Evolutionary conservation across 2,329 filamentous ascomycete genomes (phyloP), one percentile per base, ranked within the genome.

Genomic region (Colletotrichum nymphaeae): DNA sequence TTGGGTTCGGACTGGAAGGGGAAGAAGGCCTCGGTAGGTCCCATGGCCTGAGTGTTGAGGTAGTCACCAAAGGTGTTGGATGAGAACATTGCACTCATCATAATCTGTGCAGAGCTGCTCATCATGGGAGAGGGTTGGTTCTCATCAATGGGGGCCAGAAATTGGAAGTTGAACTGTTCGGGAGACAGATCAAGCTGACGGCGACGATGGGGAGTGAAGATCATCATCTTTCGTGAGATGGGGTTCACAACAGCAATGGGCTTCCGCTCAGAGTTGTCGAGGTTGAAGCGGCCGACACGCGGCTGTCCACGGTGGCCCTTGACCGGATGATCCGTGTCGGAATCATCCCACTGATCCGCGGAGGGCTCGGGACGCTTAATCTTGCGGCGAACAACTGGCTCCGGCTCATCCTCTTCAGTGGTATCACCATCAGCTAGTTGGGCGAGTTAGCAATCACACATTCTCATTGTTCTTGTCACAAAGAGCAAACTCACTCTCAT

Each of bases 1-100:
- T 89, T 87, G 66, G 89, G 87, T 74, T 93, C 91, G 14, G 89
- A 88, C 12, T 88, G 87, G 67, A 92, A 91, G 5, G 93, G 90
- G 78, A 93, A 95, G 81, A 95, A 95, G 8, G 93, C 93, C 81
- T 95, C 93, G 0, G 91, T 88, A 2, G 93, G 92, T 1, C 93
- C 93, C 78, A 94, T 87, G n/a, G 91, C 87, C 78, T 93, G 91
- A 5, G 89, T 90, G 75, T 88, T 88, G 81, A 91, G 84, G 71
- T 88, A 88, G 77, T 90, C 88, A 55, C 87, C 88, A 76, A 89
- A 88, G 0, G 87, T 86, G 74, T 87, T 87, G 68, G 85, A 86
- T 1, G 88, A 88, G 67, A 91, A 88, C 83, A 95, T 91, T 77
- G 92, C 92, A 62, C 92, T 92, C 84, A 95, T 91, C 93, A 95